These are phyloP conservation scores for Vigna reflexopilosa DNA, from an alignment of 306 rosid genomes.

Conservation along the genomic window DNA sequence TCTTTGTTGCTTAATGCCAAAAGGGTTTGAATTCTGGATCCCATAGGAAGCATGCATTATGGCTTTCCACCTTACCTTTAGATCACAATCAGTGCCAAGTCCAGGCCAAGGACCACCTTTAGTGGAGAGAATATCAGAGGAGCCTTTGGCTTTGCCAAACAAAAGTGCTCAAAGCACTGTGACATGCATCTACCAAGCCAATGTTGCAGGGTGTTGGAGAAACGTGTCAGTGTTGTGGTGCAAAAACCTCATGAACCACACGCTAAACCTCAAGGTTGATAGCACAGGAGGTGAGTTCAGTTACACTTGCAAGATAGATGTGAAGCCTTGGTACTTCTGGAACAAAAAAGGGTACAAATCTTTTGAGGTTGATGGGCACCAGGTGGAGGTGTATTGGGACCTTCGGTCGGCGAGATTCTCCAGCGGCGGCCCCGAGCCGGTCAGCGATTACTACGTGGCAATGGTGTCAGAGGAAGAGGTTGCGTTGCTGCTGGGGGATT, in stretches of 20 bases:
- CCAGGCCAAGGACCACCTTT: conserved; percentile 49
- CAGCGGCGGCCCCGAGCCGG: conserved; percentile 67
- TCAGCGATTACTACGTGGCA: conserved; percentile 70
- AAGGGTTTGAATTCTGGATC: conserved; percentile 10
- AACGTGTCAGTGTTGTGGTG: conserved; percentile 73
- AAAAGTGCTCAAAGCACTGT: conserved; percentile 84
- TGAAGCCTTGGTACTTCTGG: conserved; percentile 91
- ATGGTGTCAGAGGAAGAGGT: conserved; percentile 74
- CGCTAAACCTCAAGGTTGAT: conserved; percentile 63
- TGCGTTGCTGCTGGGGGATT: conserved; percentile 70
- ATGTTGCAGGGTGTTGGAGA: conserved; percentile 67
- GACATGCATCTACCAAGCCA: conserved; percentile 69
- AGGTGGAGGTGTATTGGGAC: conserved; percentile 81
- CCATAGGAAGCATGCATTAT: conserved; percentile 43
- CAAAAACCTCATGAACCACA: conserved; percentile 73
- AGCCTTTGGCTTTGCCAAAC: conserved; percentile 51
- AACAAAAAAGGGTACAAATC: conserved; percentile 82
- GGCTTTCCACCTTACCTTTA: conserved; percentile 59
- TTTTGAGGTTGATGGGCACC: conserved; percentile 62
- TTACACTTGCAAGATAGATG: conserved; percentile 69
- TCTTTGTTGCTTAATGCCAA: neutral
- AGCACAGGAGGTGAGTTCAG: conserved; percentile 57
- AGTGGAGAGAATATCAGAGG: conserved; percentile 73
- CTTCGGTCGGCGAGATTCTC: conserved; percentile 69
- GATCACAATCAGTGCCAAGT: conserved; percentile 57